Base-by-base conservation (phyloP, 768 basidiomycete species). In the Ephemerocybe angulata region DNA sequence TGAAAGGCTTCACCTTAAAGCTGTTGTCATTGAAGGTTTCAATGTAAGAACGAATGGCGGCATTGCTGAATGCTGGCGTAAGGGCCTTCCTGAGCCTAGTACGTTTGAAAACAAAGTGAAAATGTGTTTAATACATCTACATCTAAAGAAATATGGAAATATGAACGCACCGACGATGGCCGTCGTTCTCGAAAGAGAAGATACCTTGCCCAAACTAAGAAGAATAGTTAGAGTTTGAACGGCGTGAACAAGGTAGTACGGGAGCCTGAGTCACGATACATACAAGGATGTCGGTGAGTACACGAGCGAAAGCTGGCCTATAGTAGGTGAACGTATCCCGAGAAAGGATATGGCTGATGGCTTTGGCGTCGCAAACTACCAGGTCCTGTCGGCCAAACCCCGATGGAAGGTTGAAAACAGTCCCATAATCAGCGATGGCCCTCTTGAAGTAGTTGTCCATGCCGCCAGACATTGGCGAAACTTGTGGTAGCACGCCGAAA, bases 391-490 rank as follows among this genome's bases (percentile, higher is more conserved):
- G 60, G 0, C 76, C 76, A 5, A 81, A 55, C 0, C 65, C 57
- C 1, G 60, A 59, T 0, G 81, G 72, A n/a, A 81, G 54, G 15
- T 65, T 49, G 56, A 68, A 85, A 0, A 72, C 78, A 1, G 73
- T 60, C 6, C 84, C 84, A 30, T 81, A 81, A 42, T 76, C 62
- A n/a, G n/a, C n/a, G n/a, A n/a, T n/a, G n/a, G n/a, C n/a, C n/a
- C n/a, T n/a, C n/a, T n/a, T n/a, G n/a, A n/a, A n/a, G n/a, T n/a
- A n/a, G n/a, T n/a, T n/a, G n/a, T n/a, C n/a, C n/a, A n/a, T n/a
- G n/a, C n/a, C n/a, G n/a, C n/a, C n/a, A n/a, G n/a, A n/a, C n/a
- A n/a, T n/a, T n/a, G n/a, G n/a, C n/a, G n/a, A n/a, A n/a, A n/a
- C n/a, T n/a, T n/a, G n/a, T n/a, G n/a, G n/a, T n/a, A n/a, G n/a